Base-by-base conservation (phyloP, 306 rosid species). In the Castanospermum australe region DNA sequence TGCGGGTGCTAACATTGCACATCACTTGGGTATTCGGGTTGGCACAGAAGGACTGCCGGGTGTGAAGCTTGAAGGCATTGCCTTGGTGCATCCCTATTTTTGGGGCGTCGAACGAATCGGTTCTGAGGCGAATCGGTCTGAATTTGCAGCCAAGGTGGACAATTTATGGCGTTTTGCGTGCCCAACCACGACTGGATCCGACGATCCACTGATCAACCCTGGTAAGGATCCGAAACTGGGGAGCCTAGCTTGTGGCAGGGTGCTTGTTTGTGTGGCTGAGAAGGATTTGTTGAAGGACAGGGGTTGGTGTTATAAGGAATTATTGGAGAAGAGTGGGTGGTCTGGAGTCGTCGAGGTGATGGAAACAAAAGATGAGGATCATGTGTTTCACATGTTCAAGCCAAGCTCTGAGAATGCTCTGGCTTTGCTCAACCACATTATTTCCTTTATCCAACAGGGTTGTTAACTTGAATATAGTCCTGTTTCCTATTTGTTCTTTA, bases 221-320 rank as follows among this genome's bases (percentile, higher is more conserved):
- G 84, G 0, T 7, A 61, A 32, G 76, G 84, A 86, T 64, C 82
- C 80, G 22, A 63, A 70, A 2, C 0, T 79, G 35, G 74, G 77
- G 14, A 62, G 12, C 18, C 0, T 89, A 1, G 87, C 82, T 20
- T 79, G 84, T 1, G 68, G 44, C 56, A 84, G 76, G 51, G 86
- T 87, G 67, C 2, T 83, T 77, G 72, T 87, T 13, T 84, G 21
- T 30, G 81, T 86, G 20, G 90, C 84, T 1, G 89, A 77, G 84
- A 41, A 80, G 67, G 92, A 89, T 18, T 1, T 8, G 0, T 55
- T 87, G 44, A 83, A 52, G 72, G 71, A 84, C 0, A 80, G 87
- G 30, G 90, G 85, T 0, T 66, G 61, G 79, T 44, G 60, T 33
- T 89, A 89, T 41, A 10, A 55, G 4, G 87, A 87, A 14, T 17